Evolutionary conservation across 2,329 filamentous ascomycete genomes (phyloP).

Genomic region (Cercospora zeina): DNA sequence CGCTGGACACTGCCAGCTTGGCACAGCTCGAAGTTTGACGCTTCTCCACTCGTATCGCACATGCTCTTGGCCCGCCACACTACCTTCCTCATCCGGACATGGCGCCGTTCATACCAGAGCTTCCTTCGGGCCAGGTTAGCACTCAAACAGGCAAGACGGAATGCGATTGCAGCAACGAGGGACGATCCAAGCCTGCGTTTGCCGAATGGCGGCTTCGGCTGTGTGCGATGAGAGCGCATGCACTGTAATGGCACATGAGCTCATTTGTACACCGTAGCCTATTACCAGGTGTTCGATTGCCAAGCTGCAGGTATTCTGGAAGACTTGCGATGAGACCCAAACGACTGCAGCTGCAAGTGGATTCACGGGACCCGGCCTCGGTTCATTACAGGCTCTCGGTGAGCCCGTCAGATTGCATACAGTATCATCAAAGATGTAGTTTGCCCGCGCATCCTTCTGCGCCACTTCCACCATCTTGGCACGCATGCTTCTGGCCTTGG

Average conservation of each 20-base stretch:
- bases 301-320: not conserved
- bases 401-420: not conserved
- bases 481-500: slow-evolving; percentile 6
- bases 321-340: not conserved
- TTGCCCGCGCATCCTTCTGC: not conserved
- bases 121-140: slow-evolving; percentile 1
- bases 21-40: not conserved
- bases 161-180: not conserved
- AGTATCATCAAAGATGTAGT: not conserved
- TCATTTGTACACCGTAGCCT: not conserved
- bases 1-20: not conserved
- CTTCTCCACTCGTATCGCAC: slow-evolving; percentile 15
- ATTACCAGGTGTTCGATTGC: not conserved
- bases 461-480: slow-evolving; percentile 8
- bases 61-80: slow-evolving; percentile 11
- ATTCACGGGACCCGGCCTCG: no score
- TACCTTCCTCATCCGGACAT: slow-evolving; percentile 16
- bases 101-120: not conserved
- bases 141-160: slow-evolving; percentile 6
- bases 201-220: not conserved
- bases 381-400: not conserved
- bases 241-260: not conserved
- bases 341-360: not conserved
- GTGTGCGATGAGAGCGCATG: not conserved
- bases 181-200: not conserved